Evolutionary conservation across 768 basidiomycete species (phyloP).

Genomic region (Hygrophorus russula): DNA sequence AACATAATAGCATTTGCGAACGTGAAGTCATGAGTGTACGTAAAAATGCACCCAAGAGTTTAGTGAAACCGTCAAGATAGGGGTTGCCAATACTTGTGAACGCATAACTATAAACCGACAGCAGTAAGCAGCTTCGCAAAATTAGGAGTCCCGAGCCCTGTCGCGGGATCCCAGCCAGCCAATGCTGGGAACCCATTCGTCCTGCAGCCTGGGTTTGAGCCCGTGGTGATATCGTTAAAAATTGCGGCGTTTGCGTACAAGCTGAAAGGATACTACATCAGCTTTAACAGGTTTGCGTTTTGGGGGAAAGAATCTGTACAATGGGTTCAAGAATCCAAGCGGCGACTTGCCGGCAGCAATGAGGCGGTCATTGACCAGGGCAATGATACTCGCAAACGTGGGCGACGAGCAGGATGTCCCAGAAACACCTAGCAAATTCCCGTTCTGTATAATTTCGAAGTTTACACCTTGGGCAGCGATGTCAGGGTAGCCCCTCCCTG

Average conservation of each 20-base stretch:
- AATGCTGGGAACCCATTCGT: conserved; percentile 22
- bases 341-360: conserved; percentile 21
- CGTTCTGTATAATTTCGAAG: conserved; percentile 17
- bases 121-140: conserved; percentile 22
- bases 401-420: conserved; percentile 19
- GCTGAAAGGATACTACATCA: conserved; percentile 4
- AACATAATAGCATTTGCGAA: too few species aligned
- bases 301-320: conserved; percentile 1
- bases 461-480: conserved; percentile 13
- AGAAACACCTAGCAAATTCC: conserved; percentile 17
- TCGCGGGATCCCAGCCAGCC: conserved; percentile 30
- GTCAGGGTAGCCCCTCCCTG: conserved; percentile 19
- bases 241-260: conserved; percentile 21
- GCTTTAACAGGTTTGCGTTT: conserved; percentile 5
- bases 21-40: too few species aligned
- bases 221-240: conserved; percentile 30
- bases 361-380: conserved; percentile 37
- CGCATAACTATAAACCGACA: not conserved
- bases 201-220: conserved; percentile 26
- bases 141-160: conserved; percentile 37
- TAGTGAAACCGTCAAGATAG: too few species aligned
- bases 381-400: conserved; percentile 32
- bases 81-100: too few species aligned
- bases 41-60: too few species aligned
- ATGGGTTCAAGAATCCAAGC: conserved; percentile 25